These are phyloP conservation scores for Fusarium avenaceum DNA, from an alignment of 2,329 filamentous ascomycete species.

Conservation along the genomic window DNA sequence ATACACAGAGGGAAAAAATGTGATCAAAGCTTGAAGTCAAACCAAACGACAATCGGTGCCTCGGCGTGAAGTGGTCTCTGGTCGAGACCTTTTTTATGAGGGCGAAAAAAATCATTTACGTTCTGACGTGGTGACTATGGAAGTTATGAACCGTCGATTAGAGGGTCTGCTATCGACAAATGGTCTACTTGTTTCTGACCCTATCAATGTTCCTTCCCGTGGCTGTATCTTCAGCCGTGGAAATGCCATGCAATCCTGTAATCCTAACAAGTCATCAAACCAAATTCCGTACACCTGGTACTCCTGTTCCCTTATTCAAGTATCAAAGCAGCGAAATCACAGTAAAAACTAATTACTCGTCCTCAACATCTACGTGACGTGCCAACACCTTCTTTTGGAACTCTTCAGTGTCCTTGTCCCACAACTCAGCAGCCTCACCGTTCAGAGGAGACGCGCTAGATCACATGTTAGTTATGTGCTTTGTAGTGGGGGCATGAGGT, in stretches of 20 bases:
- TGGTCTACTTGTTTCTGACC: slow-evolving; percentile 46
- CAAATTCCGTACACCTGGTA: slow-evolving; percentile 54
- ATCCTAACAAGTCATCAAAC: slow-evolving; percentile 51
- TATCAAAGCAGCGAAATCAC: slow-evolving; percentile 39
- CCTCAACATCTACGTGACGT: slow-evolving; percentile 74
- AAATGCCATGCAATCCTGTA: slow-evolving; percentile 53
- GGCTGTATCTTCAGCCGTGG: slow-evolving; percentile 38
- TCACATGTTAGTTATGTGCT: slow-evolving; percentile 39
- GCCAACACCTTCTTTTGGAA: slow-evolving; percentile 83
- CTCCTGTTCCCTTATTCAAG: slow-evolving; percentile 59
- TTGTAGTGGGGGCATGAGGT: not conserved
- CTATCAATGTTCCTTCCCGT: slow-evolving; percentile 38
- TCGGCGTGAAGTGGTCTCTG: slow-evolving; percentile 48
- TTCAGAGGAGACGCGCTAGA: slow-evolving; percentile 90
- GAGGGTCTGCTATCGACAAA: slow-evolving; percentile 47
- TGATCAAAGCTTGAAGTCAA: slow-evolving; percentile 53
- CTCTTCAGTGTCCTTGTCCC: slow-evolving; percentile 88
- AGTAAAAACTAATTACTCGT: slow-evolving; percentile 61
- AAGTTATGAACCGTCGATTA: slow-evolving; percentile 46
- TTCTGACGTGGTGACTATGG: slow-evolving; percentile 43
- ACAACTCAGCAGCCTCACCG: slow-evolving; percentile 94
- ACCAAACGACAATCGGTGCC: slow-evolving; percentile 47
- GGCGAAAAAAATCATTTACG: slow-evolving; percentile 45
- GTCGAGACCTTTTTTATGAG: slow-evolving; percentile 40
- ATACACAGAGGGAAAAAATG: slow-evolving; percentile 55